Evolutionary conservation across 306 rosid species (phyloP), one percentile per base, ranked within the genome.

Genomic region (Cotoneaster glaucophyllus): DNA sequence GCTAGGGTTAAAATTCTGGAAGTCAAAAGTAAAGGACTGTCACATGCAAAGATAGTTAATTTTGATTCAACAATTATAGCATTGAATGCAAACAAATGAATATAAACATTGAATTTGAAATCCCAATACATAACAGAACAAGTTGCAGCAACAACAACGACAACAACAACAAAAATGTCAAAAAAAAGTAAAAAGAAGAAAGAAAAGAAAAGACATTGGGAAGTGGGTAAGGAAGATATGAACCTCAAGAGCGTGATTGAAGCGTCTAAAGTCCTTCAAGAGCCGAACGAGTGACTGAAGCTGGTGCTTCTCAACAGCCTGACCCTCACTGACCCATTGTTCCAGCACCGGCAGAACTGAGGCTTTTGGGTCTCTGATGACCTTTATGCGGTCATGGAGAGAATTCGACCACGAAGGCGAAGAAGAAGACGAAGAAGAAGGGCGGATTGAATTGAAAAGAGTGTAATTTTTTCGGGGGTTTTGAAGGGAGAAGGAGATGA

Each of bases 171-270:
- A 19, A n/a, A 21, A 56, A 7, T 54, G 26, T 21, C n/a, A 77
- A 28, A 2, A 54, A 54, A 56, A 24, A 34, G 39, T 34, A 34
- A 34, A 11, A 44, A 67, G 15, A 13, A n/a, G 9, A 8, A 5
- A 4, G 8, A 19, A 25, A 13, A 9, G 8, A 13, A 21, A 32
- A 44, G 29, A 50, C 53, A 50, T 14, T 0, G 25, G 11, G 29
- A 34, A 65, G 21, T 12, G 37, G 22, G 63, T 26, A 66, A 48
- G 34, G 21, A 57, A 76, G 43, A 29, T 10, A 5, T 52, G 57
- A 67, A 83, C 86, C 81, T 83, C 65, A 43, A 83, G 74, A 67
- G 86, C 86, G 84, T 83, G 86, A 64, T 79, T 34, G 71, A 66
- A 83, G 54, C 86, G 84, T 34, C 69, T 74, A 58, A 59, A 83